Base-by-base conservation (phyloP, 225 moss, liverwort and hornwort genomes). In the Rhytidiadelphus loreus region DNA sequence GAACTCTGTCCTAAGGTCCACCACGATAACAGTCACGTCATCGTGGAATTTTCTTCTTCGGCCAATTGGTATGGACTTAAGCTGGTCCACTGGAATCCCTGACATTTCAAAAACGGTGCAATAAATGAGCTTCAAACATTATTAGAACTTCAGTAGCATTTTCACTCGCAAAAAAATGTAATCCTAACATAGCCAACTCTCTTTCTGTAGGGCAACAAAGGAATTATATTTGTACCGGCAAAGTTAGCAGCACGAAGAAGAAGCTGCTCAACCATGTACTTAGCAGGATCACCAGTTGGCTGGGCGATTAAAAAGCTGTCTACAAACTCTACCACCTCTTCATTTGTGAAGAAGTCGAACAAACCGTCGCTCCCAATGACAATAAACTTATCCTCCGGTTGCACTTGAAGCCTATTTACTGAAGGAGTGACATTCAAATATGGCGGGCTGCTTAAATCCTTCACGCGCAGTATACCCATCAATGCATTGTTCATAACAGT, bases 291-390 rank as follows among this genome's bases (percentile, higher is more conserved):
- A 28, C 95, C 97, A 16, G 93, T 85, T 29, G 95, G 96, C 82
- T 94, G 61, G 61, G 86, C 89, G 12, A 77, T 70, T 30, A 97
- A 82, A 80, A 90, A 95, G 30, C 90, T 91, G 68, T 95, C 55
- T 12, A 97, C 86, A 71, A 90, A 86, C 70, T 92, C 87, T 60
- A 96, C 94, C n/a, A 95, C 95, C 90, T 97, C 97, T 77, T 94
- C 92, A 85, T 97, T 97, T 20, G 94, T 94, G 85, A 96, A 97
- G 85, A 95, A 97, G 83, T 97, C 96, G 23, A 97, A 96, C 82
- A 97, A 95, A 77, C 97, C 97, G 68, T 97, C 97, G 72, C 97
- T 97, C 37, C 97, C 97, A 82, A 95, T 77, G 35, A 97, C 95
- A 87, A 97, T 91, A 85, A 97, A 97, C 86, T 90, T 92, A 80